Evolutionary conservation across 73 alveolate genomes (phyloP), one percentile per base, ranked within the genome.

Genomic region (Tetrahymena thermophila): DNA sequence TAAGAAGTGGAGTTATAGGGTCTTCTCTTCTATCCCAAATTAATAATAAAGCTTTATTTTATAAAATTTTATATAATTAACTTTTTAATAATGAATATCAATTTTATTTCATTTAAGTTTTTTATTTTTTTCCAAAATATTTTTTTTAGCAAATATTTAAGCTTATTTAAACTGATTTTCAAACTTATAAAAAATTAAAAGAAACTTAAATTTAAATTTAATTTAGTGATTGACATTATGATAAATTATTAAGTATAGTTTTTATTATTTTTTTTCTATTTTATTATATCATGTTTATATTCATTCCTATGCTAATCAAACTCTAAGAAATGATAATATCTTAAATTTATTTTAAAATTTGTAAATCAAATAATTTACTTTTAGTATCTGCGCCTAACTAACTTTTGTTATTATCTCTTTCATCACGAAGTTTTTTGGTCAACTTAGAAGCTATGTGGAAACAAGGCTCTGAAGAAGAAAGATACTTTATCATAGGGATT

Each of bases 21-120:
- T 99, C 99, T 94, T 99, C 99, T 98, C 99, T 98, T 95, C 99
- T 96, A 96, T 99, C 99, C 35, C 98, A 57, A 35, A 99, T 94
- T 37, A 99, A 93, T 55, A 99, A 94, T 35, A 96, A 96, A 94
- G 96, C 94, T 44, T 93, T 96, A 84, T 94, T 43, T 28, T 43
- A 85, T n/a, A n/a, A 35, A 95, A 95, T 84, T 4, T 58, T n/a
- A 58, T 3, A n/a, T 58, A 58, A 3, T 4, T 37, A 37, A 3
- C 43, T 37, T 37, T 37, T 37, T 37, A 37, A 37, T 4, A 37
- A 37, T 37, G 43, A n/a, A n/a, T n/a, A n/a, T n/a, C n/a, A 40
- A 40, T 7, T 40, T 40, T 40, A 40, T 40, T 40, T 40, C 44
- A 40, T 40, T n/a, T n/a, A 6, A 40, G 7, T 37, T 37, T 4